Conservation (phyloP, 345 rosid species). For the Euphorbia tirucalli region DNA sequence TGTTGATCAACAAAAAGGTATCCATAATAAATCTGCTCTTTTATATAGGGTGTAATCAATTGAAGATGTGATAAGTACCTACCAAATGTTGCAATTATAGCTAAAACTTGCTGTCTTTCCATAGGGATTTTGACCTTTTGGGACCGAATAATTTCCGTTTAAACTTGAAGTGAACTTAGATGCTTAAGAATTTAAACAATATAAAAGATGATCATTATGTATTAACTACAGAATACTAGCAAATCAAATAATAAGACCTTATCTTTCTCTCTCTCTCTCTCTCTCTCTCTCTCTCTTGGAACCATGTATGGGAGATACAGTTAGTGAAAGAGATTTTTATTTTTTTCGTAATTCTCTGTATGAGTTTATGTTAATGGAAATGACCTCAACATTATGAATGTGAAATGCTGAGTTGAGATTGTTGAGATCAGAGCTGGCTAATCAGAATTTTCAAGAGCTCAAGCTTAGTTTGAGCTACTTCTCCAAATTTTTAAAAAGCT, state of each 20-base stretch:
- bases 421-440: background rate
- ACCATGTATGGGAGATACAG: background rate
- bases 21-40: background rate
- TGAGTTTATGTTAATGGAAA: background rate
- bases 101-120: too few relatives aligned
- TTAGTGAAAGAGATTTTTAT: background rate
- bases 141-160: background rate
- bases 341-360: background rate
- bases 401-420: background rate
- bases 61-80: background rate
- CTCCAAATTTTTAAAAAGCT: background rate
- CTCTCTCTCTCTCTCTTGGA: too few relatives aligned
- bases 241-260: background rate
- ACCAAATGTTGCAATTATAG: background rate
- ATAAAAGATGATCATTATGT: background rate
- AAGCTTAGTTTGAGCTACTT: background rate
- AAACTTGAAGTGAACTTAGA: background rate
- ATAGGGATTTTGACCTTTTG: background rate
- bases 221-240: background rate
- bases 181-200: background rate
- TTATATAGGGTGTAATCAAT: background rate
- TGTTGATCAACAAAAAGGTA: background rate
- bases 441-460: background rate
- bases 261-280: background rate
- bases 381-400: background rate